Conservation (phyloP, 2,329 filamentous ascomycete genomes). For the Nigrospora osmanthi region DNA sequence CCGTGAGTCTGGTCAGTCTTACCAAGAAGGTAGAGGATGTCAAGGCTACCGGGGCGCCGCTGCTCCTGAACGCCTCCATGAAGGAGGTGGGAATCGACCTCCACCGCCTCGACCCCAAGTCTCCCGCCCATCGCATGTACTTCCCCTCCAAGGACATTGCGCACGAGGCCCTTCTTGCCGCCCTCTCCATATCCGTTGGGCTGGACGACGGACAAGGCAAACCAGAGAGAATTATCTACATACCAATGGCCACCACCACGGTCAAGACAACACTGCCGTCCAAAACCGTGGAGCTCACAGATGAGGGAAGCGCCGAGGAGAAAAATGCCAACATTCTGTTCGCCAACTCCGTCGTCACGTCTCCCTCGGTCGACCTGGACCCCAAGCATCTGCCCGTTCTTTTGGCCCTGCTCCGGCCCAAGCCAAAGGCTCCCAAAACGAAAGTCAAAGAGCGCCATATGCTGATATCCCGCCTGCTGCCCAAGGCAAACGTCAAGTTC, state of each 20-base stretch:
- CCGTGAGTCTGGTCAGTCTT: slow-evolving; percentile 81
- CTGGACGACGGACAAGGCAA: slow-evolving; percentile 84
- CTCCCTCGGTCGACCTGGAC: slow-evolving; percentile 86
- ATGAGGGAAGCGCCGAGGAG: slow-evolving; percentile 66
- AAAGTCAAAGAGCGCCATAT: slow-evolving; percentile 48
- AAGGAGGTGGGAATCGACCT: slow-evolving; percentile 95
- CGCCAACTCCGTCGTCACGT: slow-evolving; percentile 92
- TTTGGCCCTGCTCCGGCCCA: slow-evolving; percentile 63
- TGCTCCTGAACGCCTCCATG: slow-evolving; percentile 82
- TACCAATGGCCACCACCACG: slow-evolving; percentile 95
- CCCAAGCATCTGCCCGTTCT: slow-evolving; percentile 85
- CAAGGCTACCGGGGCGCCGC: slow-evolving; percentile 58
- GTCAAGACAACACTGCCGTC: slow-evolving; percentile 91
- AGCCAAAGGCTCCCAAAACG: slow-evolving; percentile 30
- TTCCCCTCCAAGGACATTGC: slow-evolving; percentile 89
- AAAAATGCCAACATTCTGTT: slow-evolving; percentile 94
- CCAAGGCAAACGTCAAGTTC: slow-evolving; percentile 90
- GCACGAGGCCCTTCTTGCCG: slow-evolving; percentile 87
- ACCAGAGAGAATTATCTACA: slow-evolving; percentile 80
- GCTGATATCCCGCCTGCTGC: slow-evolving; percentile 81
- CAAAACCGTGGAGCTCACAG: slow-evolving; percentile 78
- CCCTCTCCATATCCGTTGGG: slow-evolving; percentile 85
- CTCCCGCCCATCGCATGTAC: slow-evolving; percentile 96
- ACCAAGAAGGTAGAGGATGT: slow-evolving; percentile 70
- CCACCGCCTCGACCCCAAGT: slow-evolving; percentile 83